phyloP scores from a whole-genome alignment of 352 stramenopile genomes.

The Elongisporangium undulatum region DNA sequence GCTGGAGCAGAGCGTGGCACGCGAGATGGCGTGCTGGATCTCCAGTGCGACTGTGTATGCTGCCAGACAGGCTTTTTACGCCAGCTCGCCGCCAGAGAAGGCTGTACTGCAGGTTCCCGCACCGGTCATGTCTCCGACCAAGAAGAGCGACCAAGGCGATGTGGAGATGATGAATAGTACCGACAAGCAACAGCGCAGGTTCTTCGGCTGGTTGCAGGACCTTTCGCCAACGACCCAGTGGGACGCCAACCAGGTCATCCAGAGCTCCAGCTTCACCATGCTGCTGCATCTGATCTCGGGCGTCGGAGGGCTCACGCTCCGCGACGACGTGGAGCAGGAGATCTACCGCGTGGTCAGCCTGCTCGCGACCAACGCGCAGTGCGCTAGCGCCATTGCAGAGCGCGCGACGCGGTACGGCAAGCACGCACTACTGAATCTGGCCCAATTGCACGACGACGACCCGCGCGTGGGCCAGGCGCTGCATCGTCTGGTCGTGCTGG shows the following conservation, averaged over 20 bases:
- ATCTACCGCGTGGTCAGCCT: slow-evolving; percentile 44
- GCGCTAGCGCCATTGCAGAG: slow-evolving; percentile 50
- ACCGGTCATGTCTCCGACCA: not conserved
- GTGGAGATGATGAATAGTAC: slow-evolving; percentile 1
- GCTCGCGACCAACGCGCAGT: slow-evolving; percentile 46
- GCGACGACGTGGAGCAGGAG: slow-evolving; percentile 38
- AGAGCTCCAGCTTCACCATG: slow-evolving; percentile 58
- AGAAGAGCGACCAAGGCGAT: slow-evolving; percentile 8
- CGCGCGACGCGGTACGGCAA: slow-evolving; percentile 64
- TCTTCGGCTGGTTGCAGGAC: slow-evolving; percentile 45
- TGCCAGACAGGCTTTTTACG: slow-evolving; percentile 48
- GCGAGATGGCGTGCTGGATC: slow-evolving; percentile 63
- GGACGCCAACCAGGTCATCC: slow-evolving; percentile 40
- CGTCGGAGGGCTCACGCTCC: slow-evolving; percentile 18
- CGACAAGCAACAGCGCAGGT: slow-evolving; percentile 28
- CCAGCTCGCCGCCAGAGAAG: slow-evolving; percentile 10
- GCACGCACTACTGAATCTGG: slow-evolving; percentile 59
- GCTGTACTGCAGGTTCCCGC: slow-evolving; percentile 10
- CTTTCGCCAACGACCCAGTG: slow-evolving; percentile 25
- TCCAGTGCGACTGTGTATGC: slow-evolving; percentile 57
- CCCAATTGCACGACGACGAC: slow-evolving; percentile 45
- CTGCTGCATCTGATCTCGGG: slow-evolving; percentile 52
- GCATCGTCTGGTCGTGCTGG: slow-evolving; percentile 36
- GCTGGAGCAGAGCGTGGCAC: slow-evolving; percentile 63
- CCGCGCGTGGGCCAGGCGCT: slow-evolving; percentile 51